Evolutionary conservation across 1,139 yeast genomes (phyloP).

Genomic region (Geotrichum phurueaensis): DNA sequence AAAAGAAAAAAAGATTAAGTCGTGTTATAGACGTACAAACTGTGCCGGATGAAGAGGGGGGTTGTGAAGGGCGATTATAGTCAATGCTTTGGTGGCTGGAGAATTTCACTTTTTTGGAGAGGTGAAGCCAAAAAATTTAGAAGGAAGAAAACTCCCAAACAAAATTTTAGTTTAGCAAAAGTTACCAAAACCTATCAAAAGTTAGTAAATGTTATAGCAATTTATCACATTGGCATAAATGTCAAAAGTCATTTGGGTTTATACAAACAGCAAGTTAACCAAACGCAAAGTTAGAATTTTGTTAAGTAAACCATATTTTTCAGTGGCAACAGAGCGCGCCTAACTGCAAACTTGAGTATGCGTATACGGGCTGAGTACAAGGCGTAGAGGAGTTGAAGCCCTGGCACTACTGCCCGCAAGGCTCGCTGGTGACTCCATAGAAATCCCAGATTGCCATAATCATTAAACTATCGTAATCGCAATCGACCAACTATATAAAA

Average conservation of each 20-base stretch:
- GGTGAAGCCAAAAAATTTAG: not conserved
- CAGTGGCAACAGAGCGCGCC: not conserved
- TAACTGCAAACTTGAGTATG: not conserved
- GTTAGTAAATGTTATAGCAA: not conserved
- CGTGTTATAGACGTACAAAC: not conserved
- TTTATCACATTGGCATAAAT: not conserved
- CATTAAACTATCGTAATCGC: not conserved
- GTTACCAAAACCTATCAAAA: not conserved
- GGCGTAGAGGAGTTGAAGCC: not conserved
- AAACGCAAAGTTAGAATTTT: not conserved
- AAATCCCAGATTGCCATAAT: not conserved
- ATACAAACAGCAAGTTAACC: not conserved
- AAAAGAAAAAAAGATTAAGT: not conserved
- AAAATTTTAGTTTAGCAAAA: not conserved
- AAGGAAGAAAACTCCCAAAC: not conserved
- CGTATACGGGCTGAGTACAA: not conserved
- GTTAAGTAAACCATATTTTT: not conserved
- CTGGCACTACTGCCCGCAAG: not conserved
- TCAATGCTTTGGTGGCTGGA: not conserved
- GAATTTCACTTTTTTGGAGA: not conserved
- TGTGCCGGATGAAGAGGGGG: not conserved
- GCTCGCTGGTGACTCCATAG: not conserved
- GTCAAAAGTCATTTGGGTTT: not conserved
- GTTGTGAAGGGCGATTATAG: not conserved
- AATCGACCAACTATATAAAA: not conserved